Conservation (phyloP, 345 rosid genomes). For the Camelina sativa region DNA sequence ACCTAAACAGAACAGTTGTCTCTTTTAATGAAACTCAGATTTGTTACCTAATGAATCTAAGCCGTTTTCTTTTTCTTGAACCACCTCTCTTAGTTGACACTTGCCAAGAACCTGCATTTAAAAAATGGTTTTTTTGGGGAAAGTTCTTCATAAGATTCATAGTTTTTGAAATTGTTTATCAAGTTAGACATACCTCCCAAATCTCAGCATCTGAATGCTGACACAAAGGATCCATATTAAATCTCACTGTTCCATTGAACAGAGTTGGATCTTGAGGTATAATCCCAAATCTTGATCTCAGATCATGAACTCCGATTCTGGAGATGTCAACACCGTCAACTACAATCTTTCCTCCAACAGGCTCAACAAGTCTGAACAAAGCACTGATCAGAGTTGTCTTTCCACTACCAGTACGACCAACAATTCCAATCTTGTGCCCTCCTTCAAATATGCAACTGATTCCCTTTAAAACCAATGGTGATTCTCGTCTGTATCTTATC, state of each 20-base stretch:
- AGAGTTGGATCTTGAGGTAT: slow-evolving; percentile 97
- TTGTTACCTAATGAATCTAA: slow-evolving; percentile 73
- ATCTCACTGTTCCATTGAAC: slow-evolving; percentile 91
- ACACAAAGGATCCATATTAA: slow-evolving; percentile 81
- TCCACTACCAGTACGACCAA: slow-evolving; percentile 96
- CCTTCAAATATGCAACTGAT: slow-evolving; percentile 85
- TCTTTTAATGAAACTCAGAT: neutral
- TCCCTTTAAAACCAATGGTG: slow-evolving; percentile 80
- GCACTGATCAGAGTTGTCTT: slow-evolving; percentile 94
- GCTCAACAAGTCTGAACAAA: slow-evolving; percentile 89
- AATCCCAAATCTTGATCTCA: slow-evolving; percentile 86
- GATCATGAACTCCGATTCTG: slow-evolving; percentile 80
- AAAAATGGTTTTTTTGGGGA: neutral
- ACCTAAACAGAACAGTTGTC: neutral
- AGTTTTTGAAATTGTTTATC: neutral
- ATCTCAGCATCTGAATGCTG: slow-evolving; percentile 79
- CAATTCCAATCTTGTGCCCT: slow-evolving; percentile 92
- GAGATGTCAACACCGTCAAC: slow-evolving; percentile 87
- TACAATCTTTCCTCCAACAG: slow-evolving; percentile 75
- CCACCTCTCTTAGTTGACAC: slow-evolving; percentile 83
- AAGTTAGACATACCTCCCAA: slow-evolving; percentile 75
- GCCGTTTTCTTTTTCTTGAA: slow-evolving; percentile 75
- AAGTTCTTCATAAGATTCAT: slow-evolving; percentile 11
- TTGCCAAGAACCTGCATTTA: slow-evolving; percentile 70
- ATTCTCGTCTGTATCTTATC: slow-evolving; percentile 74